Conservation (phyloP, 148 eudicot species). For the Diospyros kaki region DNA sequence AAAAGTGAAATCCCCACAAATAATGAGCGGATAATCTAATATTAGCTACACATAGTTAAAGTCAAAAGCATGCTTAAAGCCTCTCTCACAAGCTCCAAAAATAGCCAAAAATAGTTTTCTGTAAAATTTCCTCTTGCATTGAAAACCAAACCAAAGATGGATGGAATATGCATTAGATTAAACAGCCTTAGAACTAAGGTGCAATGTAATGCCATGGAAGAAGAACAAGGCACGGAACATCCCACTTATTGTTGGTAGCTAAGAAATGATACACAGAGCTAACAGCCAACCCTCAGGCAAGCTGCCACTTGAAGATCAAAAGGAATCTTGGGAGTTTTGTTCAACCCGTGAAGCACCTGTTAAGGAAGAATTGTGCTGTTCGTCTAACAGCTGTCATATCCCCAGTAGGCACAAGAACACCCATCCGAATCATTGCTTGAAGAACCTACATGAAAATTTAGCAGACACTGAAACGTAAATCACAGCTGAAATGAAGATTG, state of each 20-base stretch:
- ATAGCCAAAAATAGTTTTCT: neutral
- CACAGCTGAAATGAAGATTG: neutral
- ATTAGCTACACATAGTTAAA: neutral
- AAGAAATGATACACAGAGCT: neutral
- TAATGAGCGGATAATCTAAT: neutral
- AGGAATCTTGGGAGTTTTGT: neutral
- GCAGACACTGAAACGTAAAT: slow-evolving; percentile 1
- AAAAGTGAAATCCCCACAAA: neutral
- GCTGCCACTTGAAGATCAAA: neutral
- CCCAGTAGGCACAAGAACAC: slow-evolving; percentile 97
- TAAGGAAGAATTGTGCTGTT: slow-evolving; percentile 91
- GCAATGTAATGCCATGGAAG: neutral
- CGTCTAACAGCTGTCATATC: slow-evolving; percentile 96
- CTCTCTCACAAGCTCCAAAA: neutral
- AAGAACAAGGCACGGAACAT: slow-evolving; percentile 2
- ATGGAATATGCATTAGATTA: neutral
- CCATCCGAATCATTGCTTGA: slow-evolving; percentile 96
- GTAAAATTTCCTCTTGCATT: no score
- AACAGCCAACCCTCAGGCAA: neutral
- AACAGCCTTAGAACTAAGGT: neutral
- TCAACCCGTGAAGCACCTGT: slow-evolving; percentile 50
- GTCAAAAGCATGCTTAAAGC: neutral
- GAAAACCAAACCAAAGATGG: no score
- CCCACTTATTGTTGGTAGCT: no score
- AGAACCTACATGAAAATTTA: slow-evolving; percentile 56